Percentiles rank a stretch among this genome's conserved stretches.
Evolutionary conservation across 192 early-diverging fungal species (phyloP).

Genomic region (Geranomyces variabilis): DNA sequence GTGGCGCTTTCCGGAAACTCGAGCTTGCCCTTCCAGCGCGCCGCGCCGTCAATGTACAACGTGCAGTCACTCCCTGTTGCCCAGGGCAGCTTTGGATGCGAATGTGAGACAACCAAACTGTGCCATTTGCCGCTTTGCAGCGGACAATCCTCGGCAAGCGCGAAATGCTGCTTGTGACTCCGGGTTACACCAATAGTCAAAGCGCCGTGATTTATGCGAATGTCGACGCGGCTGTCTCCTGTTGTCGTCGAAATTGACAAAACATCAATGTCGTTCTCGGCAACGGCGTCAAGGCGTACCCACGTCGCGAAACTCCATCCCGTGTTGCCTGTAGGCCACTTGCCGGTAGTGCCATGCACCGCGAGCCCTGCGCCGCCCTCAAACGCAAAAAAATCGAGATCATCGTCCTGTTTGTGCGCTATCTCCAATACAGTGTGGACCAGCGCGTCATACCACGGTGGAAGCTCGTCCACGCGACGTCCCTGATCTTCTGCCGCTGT

Average conservation of each 20-base stretch:
- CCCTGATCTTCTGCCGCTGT: neutral
- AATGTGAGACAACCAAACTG: constrained; percentile 40
- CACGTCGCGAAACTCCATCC: constrained; percentile 47
- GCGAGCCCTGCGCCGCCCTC: constrained; percentile 41
- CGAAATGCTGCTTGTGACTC: neutral
- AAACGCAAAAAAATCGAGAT: constrained; percentile 52
- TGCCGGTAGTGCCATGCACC: constrained; percentile 14
- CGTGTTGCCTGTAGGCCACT: constrained; percentile 33
- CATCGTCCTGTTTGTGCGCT: constrained; percentile 37
- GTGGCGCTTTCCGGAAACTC: constrained; percentile 39
- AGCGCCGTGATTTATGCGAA: constrained; percentile 13
- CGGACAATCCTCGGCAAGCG: neutral
- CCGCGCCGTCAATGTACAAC: constrained; percentile 39
- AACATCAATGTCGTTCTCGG: neutral
- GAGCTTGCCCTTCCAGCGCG: constrained; percentile 33
- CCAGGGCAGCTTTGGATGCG: constrained; percentile 44
- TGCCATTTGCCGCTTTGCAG: constrained; percentile 39
- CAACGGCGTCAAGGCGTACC: constrained; percentile 38
- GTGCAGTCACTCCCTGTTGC: constrained; percentile 21
- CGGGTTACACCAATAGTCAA: constrained; percentile 19
- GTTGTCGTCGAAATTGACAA: constrained; percentile 9
- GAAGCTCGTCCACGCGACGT: constrained; percentile 18
- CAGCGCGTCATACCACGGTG: constrained; percentile 42
- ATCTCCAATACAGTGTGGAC: constrained; percentile 37
- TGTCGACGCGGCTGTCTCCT: constrained; percentile 34